Evolutionary conservation across 2,329 filamentous ascomycete genomes (phyloP).

Genomic region (Colletotrichum costaricense): DNA sequence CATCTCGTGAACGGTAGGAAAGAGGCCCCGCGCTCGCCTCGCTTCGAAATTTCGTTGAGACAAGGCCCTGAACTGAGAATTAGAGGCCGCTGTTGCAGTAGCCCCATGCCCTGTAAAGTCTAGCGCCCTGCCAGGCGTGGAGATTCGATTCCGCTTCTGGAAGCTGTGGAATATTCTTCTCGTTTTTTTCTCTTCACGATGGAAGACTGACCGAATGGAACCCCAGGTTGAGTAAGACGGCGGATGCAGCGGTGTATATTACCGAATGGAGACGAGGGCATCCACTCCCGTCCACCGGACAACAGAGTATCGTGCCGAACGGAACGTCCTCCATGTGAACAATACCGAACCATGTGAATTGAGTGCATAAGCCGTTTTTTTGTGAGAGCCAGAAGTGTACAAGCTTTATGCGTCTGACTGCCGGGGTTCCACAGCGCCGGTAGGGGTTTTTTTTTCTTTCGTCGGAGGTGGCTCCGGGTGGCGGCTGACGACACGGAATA

Average conservation of each 20-base stretch:
- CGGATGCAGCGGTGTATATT: neutral
- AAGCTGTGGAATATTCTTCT: slow-evolving; percentile 17
- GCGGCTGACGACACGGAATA: neutral
- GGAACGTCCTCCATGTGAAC: neutral
- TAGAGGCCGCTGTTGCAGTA: neutral
- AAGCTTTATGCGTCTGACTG: neutral
- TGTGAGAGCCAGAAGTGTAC: neutral
- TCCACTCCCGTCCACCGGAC: slow-evolving; percentile 27
- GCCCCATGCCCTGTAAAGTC: slow-evolving; percentile 6
- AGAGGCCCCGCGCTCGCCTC: neutral
- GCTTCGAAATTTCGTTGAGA: slow-evolving; percentile 12
- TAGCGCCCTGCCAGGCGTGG: slow-evolving; percentile 10
- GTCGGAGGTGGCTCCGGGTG: neutral
- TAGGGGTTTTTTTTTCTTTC: neutral
- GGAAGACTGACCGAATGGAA: neutral
- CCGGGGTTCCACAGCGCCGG: neutral
- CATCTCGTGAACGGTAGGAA: neutral
- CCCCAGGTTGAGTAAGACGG: slow-evolving; percentile 3
- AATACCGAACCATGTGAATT: too few species aligned
- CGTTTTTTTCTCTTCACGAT: neutral
- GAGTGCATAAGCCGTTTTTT: slow-evolving; percentile 5
- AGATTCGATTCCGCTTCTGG: slow-evolving; percentile 23
- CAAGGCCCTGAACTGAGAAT: neutral
- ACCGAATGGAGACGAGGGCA: neutral
- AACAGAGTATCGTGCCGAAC: neutral